Evolutionary conservation across 148 eudicot species (phyloP).

Genomic region (Spergularia bocconei): DNA sequence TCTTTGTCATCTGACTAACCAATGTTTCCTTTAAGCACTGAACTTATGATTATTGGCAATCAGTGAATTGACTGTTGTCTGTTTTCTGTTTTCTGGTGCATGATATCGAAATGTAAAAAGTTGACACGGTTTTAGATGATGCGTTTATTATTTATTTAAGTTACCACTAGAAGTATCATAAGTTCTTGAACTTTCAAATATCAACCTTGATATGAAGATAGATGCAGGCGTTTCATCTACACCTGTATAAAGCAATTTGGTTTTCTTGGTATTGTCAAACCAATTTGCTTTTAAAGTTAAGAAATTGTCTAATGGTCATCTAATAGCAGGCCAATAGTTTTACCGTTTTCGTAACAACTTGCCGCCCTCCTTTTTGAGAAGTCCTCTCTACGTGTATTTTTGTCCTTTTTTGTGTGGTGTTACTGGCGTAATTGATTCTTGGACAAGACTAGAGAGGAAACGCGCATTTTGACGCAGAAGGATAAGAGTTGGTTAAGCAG

Average conservation of each 20-base stretch:
- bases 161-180: neutral
- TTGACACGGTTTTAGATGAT: neutral
- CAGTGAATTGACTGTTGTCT: neutral
- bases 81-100: neutral
- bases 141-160: neutral
- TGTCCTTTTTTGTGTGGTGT: neutral
- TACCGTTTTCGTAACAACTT: neutral
- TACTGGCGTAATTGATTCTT: too few species aligned
- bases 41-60: neutral
- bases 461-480: too few species aligned
- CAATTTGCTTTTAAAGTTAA: neutral
- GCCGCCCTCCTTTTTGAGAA: neutral
- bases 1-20: neutral
- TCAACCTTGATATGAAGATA: too few species aligned
- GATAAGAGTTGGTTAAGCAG: too few species aligned
- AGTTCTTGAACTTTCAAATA: too few species aligned
- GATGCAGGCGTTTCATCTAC: too few species aligned
- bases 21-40: conserved; percentile 1
- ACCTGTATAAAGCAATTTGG: neutral
- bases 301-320: neutral
- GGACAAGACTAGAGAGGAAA: too few species aligned
- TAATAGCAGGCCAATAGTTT: neutral
- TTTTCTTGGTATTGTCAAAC: neutral
- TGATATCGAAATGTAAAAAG: neutral
- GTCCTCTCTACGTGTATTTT: neutral